Evolutionary conservation across 140 eudicot genomes (phyloP), one percentile per base, ranked within the genome.

Genomic region (Oenanthe javanica): DNA sequence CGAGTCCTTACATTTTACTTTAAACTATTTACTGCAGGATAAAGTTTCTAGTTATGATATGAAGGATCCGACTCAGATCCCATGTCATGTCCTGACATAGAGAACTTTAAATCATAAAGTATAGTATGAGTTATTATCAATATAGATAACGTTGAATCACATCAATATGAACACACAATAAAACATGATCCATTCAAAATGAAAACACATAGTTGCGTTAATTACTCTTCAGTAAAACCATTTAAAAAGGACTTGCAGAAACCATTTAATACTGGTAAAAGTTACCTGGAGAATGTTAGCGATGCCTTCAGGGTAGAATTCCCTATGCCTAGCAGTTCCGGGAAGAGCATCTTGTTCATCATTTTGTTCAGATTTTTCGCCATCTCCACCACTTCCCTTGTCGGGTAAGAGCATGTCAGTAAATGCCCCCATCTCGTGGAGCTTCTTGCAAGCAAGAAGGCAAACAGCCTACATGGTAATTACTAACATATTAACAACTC

Each of bases 341-440:
- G 99, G 97, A 46, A 95, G 87, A 76, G 97, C 97, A 75, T 92
- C 97, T 48, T 92, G 95, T 84, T 90, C 97, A 81, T 89, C 97
- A 84, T 86, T 89, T 77, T 87, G 92, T 70, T 89, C 99, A 59
- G 85, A 81, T 82, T 92, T 89, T 66, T 95, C 95, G 23, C 86
- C 87, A 51, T 90, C 97, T 81, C 84, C 95, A 79, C 88, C 92
- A 83, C 89, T 90, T 87, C 99, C 99, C 89, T 92, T 95, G 85
- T 95, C 99, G 54, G 99, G 99, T 92, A 95, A 95, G 57, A 95
- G 93, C 99, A 95, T 95, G 90, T 95, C 99, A 54, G 99, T 95
- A 87, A 95, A 92, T 70, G 97, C 99, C 61, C 99, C 97, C 97
- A 92, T 90, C 88, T 95, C 97, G 83, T 95, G 99, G 67, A 95